Conservation (phyloP, 169 alveolate genomes). For the Plasmodium vivax region DNA sequence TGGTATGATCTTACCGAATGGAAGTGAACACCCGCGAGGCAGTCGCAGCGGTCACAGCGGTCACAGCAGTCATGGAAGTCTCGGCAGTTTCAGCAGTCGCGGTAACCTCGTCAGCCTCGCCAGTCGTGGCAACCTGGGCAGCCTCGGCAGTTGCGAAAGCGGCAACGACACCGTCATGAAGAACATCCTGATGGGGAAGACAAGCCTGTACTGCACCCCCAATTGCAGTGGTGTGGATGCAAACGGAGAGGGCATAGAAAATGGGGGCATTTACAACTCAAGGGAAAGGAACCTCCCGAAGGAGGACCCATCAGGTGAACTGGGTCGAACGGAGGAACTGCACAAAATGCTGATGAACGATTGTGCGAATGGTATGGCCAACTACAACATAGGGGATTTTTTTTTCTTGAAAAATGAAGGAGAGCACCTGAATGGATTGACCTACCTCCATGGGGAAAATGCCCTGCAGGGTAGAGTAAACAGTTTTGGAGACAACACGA, state of each 20-base stretch:
- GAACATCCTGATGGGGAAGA: not conserved
- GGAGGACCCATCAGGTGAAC: not conserved
- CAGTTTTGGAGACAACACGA: conserved; percentile 4
- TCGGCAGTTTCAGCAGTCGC: not conserved
- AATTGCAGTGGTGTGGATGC: not conserved
- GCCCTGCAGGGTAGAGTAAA: not conserved
- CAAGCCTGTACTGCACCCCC: not conserved
- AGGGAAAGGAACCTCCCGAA: not conserved
- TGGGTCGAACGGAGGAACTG: not conserved
- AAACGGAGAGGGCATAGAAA: not conserved
- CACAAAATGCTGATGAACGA: conserved; percentile 1
- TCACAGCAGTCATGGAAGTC: not conserved
- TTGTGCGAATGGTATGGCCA: not conserved
- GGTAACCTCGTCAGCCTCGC: not conserved
- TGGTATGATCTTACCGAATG: not conserved
- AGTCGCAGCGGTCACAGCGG: not conserved
- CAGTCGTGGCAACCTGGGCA: not conserved
- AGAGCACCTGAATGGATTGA: not conserved
- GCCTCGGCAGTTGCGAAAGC: not conserved
- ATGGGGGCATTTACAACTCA: not conserved
- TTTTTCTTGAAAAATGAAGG: conserved; percentile 17
- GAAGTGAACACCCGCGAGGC: not conserved
- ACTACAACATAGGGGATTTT: not conserved
- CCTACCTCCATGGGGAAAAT: conserved; percentile 10
- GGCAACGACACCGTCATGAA: not conserved